These are phyloP conservation scores for Solanum corneliomulleri DNA, from an alignment of 257 asterid species.

Conservation along the genomic window DNA sequence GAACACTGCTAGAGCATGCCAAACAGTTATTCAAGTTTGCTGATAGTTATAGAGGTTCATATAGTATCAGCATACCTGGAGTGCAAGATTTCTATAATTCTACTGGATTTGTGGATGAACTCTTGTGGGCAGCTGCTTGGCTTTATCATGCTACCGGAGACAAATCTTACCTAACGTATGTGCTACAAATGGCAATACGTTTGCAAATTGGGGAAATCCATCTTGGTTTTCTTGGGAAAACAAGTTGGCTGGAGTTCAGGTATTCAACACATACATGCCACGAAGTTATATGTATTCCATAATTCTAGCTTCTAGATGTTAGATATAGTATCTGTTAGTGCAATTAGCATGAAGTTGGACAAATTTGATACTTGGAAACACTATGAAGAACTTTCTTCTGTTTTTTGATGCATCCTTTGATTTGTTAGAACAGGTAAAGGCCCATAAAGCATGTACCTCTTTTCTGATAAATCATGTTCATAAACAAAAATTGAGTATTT, in stretches of 20 bases:
- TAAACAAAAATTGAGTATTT: not conserved
- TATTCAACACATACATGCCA: not conserved
- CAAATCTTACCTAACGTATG: constrained; percentile 21
- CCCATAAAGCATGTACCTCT: not conserved
- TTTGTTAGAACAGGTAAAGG: not conserved
- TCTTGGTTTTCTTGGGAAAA: constrained; percentile 63
- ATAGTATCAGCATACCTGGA: constrained; percentile 35
- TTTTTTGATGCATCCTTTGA: not conserved
- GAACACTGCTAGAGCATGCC: constrained; percentile 37
- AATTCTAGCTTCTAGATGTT: not conserved
- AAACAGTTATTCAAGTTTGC: constrained; percentile 40
- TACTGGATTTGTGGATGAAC: constrained; percentile 54
- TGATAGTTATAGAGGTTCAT: constrained; percentile 37
- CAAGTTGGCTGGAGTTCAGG: constrained; percentile 56
- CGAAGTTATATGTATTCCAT: not conserved
- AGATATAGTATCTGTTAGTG: not conserved
- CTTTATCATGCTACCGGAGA: constrained; percentile 54
- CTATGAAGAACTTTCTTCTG: not conserved
- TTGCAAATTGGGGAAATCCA: constrained; percentile 40
- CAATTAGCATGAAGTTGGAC: not conserved
- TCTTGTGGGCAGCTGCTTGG: constrained; percentile 77
- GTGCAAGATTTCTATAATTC: constrained; percentile 45
- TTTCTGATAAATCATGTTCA: not conserved
- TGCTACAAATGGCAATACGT: constrained; percentile 24
- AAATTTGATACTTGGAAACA: not conserved